Evolutionary conservation across 2,329 filamentous ascomycete genomes (phyloP).

Genomic region (Celoporthe dispersa): DNA sequence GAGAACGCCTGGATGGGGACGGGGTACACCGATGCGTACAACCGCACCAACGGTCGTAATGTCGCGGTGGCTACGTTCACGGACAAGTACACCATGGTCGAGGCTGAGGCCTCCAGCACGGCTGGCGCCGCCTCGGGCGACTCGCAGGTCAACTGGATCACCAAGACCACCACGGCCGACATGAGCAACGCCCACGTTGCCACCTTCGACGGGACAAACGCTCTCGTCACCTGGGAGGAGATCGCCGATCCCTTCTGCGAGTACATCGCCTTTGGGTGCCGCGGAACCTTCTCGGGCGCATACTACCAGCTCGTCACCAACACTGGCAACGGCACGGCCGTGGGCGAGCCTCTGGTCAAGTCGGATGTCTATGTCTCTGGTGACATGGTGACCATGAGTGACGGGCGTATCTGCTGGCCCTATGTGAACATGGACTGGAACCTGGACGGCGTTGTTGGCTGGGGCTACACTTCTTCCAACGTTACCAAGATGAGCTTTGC

Average conservation of each 20-base stretch:
- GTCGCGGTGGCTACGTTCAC: conserved; percentile 61
- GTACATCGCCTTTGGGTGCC: conserved; percentile 63
- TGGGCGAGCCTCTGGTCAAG: conserved; percentile 55
- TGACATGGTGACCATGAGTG: conserved; percentile 64
- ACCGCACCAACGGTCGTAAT: conserved; percentile 62
- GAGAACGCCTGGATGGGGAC: conserved; percentile 61
- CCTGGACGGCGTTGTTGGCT: conserved; percentile 34
- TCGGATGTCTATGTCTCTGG: conserved; percentile 62
- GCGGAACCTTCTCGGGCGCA: conserved; percentile 61
- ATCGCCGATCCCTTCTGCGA: conserved; percentile 59
- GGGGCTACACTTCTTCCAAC: conserved; percentile 37
- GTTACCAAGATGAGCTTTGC: conserved; percentile 58
- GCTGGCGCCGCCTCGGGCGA: conserved; percentile 59
- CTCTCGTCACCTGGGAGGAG: conserved; percentile 65
- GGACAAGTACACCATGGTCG: conserved; percentile 61
- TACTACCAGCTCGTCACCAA: conserved; percentile 62
- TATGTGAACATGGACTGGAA: conserved; percentile 62
- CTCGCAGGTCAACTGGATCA: conserved; percentile 59
- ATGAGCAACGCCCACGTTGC: conserved; percentile 63
- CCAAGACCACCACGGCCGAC: conserved; percentile 53
- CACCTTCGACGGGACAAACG: conserved; percentile 54
- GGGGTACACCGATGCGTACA: conserved; percentile 55
- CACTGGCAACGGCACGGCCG: conserved; percentile 54
- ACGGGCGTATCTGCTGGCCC: conserved; percentile 65
- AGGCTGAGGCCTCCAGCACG: conserved; percentile 56